Percentiles rank a stretch among this genome's conserved stretches.
Evolutionary conservation across 2,329 filamentous ascomycete species (phyloP).

Genomic region (Pseudocercospora macadamiae): DNA sequence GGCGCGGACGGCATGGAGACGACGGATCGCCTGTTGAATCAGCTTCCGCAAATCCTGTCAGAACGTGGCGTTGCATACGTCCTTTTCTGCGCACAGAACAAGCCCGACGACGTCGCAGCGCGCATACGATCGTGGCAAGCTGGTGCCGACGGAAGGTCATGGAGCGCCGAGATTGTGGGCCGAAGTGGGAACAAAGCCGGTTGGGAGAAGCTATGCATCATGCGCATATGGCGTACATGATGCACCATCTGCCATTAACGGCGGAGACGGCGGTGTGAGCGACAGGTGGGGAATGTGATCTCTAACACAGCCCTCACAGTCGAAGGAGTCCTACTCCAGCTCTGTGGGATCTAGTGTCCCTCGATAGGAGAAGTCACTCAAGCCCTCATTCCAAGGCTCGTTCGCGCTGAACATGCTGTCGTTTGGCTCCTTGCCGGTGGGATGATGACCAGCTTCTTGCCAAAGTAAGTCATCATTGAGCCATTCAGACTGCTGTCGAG

Average conservation of each 20-base stretch:
- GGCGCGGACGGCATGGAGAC: conserved; percentile 92
- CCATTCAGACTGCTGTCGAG: conserved; percentile 21
- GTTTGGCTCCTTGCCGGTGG: conserved; percentile 22
- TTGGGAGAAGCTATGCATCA: conserved; percentile 90
- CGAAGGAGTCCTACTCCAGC: conserved; percentile 25
- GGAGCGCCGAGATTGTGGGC: conserved; percentile 78
- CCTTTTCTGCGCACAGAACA: conserved; percentile 87
- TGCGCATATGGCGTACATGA: conserved; percentile 74
- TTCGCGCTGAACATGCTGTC: conserved; percentile 33
- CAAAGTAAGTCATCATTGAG: conserved; percentile 30
- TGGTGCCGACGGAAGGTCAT: conserved; percentile 43
- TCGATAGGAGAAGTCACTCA: conserved; percentile 38
- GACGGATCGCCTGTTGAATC: conserved; percentile 75
- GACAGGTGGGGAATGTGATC: neutral
- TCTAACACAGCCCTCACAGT: neutral
- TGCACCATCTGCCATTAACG: neutral
- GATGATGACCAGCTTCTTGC: conserved; percentile 14
- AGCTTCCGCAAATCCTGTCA: conserved; percentile 67
- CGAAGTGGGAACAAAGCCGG: conserved; percentile 84
- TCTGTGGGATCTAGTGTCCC: conserved; percentile 32
- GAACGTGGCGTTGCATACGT: conserved; percentile 81
- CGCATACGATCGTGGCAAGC: conserved; percentile 61
- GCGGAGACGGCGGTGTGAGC: neutral
- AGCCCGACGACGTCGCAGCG: conserved; percentile 72
- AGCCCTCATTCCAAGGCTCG: conserved; percentile 38